Base-by-base conservation (phyloP, 805 yeast species). In the Saccharomycopsis babjevae region DNA sequence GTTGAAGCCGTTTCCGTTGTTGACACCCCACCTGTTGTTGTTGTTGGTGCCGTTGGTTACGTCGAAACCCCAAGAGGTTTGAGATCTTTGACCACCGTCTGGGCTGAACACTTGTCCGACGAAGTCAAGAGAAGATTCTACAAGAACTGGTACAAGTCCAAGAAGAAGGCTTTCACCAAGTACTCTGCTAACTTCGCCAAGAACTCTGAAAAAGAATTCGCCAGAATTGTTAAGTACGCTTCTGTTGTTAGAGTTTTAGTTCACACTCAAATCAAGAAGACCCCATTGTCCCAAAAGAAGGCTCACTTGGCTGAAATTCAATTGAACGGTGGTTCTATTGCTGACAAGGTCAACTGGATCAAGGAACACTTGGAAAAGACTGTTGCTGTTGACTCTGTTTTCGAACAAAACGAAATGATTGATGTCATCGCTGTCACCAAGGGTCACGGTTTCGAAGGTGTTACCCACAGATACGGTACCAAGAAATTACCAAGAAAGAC, bases 361-460 rank as follows among this genome's bases (percentile, higher is more conserved):
- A 85, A 83, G 81, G 96, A 89, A 82, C 97, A 93, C 86, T 94
- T 94, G 71, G 99, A 94, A 87, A 94, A 94, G 88, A 91, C 97
- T 76, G 96, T 94, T 73, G 80, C 94, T 68, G 96, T 94, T 73
- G 89, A 88, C 82, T 79, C 96, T 72, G 98, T 94, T 74, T 88
- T 94, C 78, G 99, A 93, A 85, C 96, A 94, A 84, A 89, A 91
- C 83, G 99, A 94, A 86, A 86, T 89, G 87, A 86, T 94, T 73
- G 99, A 94, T 75, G 98, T 89, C 74, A 88, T 94, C 76, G 99
- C 97, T 76, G 96, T 94, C 76, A 94, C 99, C 88, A 93, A 89
- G 86, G 99, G 99, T 94, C 97, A 94, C 86, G 99, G 99, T 86
- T 92, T 89, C 90, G 99, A 94, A 83, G 99, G 99, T 92, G 97